Evolutionary conservation across 495 filamentous ascomycete species (phyloP), one percentile per base, ranked within the genome.

Genomic region (Talaromyces borbonicus): DNA sequence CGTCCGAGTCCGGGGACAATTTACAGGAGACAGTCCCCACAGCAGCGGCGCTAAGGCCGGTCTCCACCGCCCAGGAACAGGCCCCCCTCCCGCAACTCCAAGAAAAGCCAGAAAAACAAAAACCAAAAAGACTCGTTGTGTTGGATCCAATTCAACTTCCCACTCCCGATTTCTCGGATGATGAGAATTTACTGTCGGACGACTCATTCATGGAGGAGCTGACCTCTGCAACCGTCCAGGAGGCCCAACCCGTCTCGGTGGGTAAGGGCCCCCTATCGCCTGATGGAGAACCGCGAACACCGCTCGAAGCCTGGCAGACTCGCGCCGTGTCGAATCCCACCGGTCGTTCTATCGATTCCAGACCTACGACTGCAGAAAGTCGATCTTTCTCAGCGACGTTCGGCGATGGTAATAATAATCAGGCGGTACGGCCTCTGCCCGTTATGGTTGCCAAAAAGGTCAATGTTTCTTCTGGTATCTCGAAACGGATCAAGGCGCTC

Each of bases 191-290:
- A 46, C 74, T 77, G 24, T 90, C 85, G 5, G 86, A 93, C 59
- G 87, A 95, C 61, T 86, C 81, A 25, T 82, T 94, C 52, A 84
- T 94, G 79, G 84, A 92, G 48, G 87, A 95, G 68, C 68, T 95
- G 42, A 84, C 84, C 51, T 84, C 78, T 27, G 88, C 87, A 25
- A 87, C 80, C 2, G 65, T 94, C 14, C 78, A 94, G 57, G 77
- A 94, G 65, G 88, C 89, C 19, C 84, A 84, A 56, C 85, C 86
- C 3, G 78, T 95, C 14, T 79, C 79, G 0, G 84, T 94, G 6
- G 80, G 83, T 1, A 89, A 88, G 57, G 87, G 89, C n/a, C 87
- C 88, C 43, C 77, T 84, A n/a, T 78, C 69, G 4, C 75, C 79
- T 1, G 68, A 77, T 29, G 52, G 64, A 56, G 51, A 59, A 49